A percentile compares a stretch with the other conserved stretches of the same genome.
These are phyloP conservation scores for Earliella scabrosa DNA, from an alignment of 1,284 basidiomycete species.

Conservation along the genomic window DNA sequence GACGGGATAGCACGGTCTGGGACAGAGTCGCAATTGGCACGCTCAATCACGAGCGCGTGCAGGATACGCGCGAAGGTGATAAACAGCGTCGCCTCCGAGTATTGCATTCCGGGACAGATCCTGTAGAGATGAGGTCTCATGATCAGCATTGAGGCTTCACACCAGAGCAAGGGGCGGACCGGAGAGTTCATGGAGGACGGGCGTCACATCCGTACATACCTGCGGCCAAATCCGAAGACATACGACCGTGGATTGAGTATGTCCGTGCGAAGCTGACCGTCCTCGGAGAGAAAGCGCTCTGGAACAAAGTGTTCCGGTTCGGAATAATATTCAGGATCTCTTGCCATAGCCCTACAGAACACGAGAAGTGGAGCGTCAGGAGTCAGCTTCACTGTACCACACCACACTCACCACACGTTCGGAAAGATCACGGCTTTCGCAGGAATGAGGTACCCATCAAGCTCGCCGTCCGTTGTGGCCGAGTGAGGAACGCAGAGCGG, in stretches of 20 bases:
- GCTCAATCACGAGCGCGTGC: too few species aligned
- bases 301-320: conserved; percentile 21
- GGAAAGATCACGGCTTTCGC: conserved; percentile 22
- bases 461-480: conserved; percentile 22
- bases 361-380: neutral
- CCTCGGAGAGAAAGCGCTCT: conserved; percentile 20
- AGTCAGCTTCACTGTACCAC: too few species aligned
- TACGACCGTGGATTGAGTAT: conserved; percentile 9
- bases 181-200: too few species aligned
- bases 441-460: conserved; percentile 25
- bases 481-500: conserved; percentile 20
- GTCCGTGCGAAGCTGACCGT: conserved; percentile 10
- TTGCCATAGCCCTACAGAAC: conserved; percentile 17
- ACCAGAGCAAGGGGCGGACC: too few species aligned
- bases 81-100: too few species aligned
- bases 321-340: conserved; percentile 9
- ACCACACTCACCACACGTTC: conserved; percentile 26
- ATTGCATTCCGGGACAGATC: too few species aligned
- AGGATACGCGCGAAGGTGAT: too few species aligned
- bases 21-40: too few species aligned
- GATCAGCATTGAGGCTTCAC: too few species aligned
- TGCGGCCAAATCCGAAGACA: conserved; percentile 29
- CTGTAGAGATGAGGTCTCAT: too few species aligned
- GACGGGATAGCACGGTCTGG: too few species aligned
- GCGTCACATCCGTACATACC: too few species aligned